Percentiles rank a stretch among this genome's conserved stretches.
Conservation (phyloP, 202 grass and related monocot genomes). For the Musa balbisiana region DNA sequence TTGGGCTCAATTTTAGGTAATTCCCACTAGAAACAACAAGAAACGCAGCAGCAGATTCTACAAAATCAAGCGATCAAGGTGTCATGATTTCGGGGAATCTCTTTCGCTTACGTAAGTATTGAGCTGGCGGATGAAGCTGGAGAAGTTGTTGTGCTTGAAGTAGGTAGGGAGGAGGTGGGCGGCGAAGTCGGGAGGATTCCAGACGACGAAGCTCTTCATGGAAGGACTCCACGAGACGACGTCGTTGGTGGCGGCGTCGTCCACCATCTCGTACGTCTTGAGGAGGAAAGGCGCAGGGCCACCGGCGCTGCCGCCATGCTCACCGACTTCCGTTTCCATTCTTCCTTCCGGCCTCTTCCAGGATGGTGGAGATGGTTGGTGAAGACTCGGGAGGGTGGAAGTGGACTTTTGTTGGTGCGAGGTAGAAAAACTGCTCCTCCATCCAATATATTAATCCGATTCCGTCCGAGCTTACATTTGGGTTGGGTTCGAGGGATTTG, state of each 20-base stretch:
- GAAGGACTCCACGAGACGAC: slow-evolving; percentile 73
- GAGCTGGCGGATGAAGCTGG: slow-evolving; percentile 99
- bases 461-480: too few species aligned
- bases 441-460: too few species aligned
- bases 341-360: not conserved
- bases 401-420: not conserved
- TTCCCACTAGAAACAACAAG: not conserved
- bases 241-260: slow-evolving; percentile 59
- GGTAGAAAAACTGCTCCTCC: too few species aligned
- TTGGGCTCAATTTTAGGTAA: too few species aligned
- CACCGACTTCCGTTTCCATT: slow-evolving; percentile 14
- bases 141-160: slow-evolving; percentile 97
- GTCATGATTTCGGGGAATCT: not conserved
- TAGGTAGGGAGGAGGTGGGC: slow-evolving; percentile 58
- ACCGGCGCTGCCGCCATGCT: slow-evolving; percentile 16
- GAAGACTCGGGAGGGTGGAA: not conserved
- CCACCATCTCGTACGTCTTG: slow-evolving; percentile 98
- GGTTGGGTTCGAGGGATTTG: too few species aligned
- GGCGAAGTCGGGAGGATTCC: slow-evolving; percentile 68
- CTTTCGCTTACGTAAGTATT: slow-evolving; percentile 65
- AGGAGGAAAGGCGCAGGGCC: slow-evolving; percentile 76
- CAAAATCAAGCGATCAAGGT: not conserved
- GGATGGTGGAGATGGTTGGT: slow-evolving; percentile 2
- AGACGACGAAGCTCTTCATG: slow-evolving; percentile 75
- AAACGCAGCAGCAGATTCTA: not conserved